Evolutionary conservation across 345 rosid genomes (phyloP), one percentile per base, ranked within the genome.

Genomic region (Pistacia atlantica): DNA sequence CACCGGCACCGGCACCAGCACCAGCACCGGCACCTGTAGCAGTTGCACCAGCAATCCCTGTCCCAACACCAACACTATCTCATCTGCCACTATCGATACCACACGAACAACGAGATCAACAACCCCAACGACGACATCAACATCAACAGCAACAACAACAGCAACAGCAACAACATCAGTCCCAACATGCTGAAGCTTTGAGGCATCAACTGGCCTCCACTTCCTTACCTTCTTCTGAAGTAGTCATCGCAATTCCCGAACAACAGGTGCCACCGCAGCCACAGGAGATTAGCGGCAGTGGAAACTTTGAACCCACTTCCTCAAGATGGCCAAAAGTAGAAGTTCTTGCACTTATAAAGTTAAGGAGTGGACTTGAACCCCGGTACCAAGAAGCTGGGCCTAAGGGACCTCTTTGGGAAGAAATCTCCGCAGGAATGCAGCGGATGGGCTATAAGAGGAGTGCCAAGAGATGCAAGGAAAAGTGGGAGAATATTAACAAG

Each of bases 401-500:
- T 0, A 92, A 92, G 73, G 97, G 92, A 74, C 95, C 94, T 45
- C 68, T 92, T 42, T 92, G 97, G 97, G 93, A 90, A 83, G 97
- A 92, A 81, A 88, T 90, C 46, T 89, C 95, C 4, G 75, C 83
- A 0, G 88, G 87, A 49, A 90, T 92, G 95, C 77, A 56, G 70
- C 80, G 88, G 67, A 76, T 86, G 83, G 98, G 98, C 0, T 91
- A 90, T 84, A 89, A 86, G 37, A 79, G 98, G 54, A 90, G 69
- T 74, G 79, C 98, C 2, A 93, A 93, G 68, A 80, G 97, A 80
- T 93, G 98, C 80, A 93, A 93, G 77, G 97, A 93, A 81, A 93
- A 93, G 77, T 93, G 98, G 98, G 98, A 93, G 79, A 93, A 93
- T 78, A 93, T 93, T 63, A 93, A 93, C 85, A 93, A 93, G 68